Conservation (phyloP, 2,329 filamentous ascomycete genomes). For the Lasiodiplodia theobromae region DNA sequence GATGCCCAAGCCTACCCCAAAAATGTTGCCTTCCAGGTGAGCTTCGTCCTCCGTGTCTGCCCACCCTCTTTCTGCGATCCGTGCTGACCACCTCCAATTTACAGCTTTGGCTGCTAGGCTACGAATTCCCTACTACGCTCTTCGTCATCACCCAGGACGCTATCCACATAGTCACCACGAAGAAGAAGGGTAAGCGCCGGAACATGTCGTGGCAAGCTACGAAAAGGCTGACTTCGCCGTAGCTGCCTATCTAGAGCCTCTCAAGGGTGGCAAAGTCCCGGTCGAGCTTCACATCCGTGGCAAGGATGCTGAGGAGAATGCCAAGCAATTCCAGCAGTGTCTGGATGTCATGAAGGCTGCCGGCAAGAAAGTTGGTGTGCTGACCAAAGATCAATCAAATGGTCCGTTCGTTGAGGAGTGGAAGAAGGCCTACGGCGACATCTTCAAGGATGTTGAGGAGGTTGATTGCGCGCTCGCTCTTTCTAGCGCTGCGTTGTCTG, state of each 20-base stretch:
- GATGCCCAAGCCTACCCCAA: constrained; percentile 89
- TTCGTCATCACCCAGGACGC: constrained; percentile 90
- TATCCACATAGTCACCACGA: constrained; percentile 91
- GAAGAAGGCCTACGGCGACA: constrained; percentile 79
- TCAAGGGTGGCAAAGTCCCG: constrained; percentile 91
- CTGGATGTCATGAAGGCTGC: constrained; percentile 85
- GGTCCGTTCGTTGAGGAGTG: constrained; percentile 96
- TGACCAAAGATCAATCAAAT: constrained; percentile 82
- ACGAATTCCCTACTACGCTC: constrained; percentile 96
- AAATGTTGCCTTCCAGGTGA: constrained; percentile 94
- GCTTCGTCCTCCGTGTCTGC: constrained; percentile 44
- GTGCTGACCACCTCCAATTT: constrained; percentile 34
- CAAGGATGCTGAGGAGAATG: constrained; percentile 90
- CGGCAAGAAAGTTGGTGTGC: constrained; percentile 90
- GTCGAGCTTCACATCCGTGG: constrained; percentile 90
- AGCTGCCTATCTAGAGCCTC: constrained; percentile 91
- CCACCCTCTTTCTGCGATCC: constrained; percentile 6
- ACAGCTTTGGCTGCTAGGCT: constrained; percentile 97
- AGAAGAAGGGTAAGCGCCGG: constrained; percentile 81
- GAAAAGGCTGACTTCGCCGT: constrained; percentile 42
- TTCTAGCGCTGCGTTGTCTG: constrained; percentile 81
- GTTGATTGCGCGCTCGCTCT: constrained; percentile 85
- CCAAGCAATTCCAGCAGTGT: constrained; percentile 86
- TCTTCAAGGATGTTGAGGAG: constrained; percentile 85
- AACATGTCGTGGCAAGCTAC: constrained; percentile 33